A percentile compares a stretch with the other conserved stretches of the same genome.
phyloP scores from a whole-genome alignment of 345 rosid genomes.

The Noccaea bulbosa region DNA sequence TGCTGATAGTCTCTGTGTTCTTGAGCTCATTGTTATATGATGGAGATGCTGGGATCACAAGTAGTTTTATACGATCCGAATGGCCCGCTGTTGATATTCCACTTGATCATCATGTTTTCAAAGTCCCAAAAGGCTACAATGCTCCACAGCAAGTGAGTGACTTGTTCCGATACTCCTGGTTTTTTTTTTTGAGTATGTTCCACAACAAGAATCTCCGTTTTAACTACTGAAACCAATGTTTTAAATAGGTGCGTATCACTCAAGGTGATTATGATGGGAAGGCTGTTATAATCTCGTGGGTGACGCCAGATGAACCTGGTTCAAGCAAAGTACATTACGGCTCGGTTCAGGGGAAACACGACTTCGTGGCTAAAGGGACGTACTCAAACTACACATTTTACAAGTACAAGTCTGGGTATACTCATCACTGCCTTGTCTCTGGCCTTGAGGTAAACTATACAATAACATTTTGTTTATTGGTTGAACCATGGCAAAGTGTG shows the following conservation, averaged over 20 bases:
- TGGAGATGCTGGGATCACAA: constrained; percentile 68
- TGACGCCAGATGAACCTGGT: constrained; percentile 73
- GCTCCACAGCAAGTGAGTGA: constrained; percentile 78
- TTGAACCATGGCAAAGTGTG: background rate
- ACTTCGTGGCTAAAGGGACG: constrained; percentile 64
- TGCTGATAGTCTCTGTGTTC: constrained; percentile 43
- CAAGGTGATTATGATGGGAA: constrained; percentile 94
- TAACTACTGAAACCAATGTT: background rate
- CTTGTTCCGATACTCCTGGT: background rate
- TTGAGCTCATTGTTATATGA: constrained; percentile 46
- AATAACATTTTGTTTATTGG: background rate
- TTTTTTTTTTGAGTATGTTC: too few relatives aligned
- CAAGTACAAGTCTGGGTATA: constrained; percentile 80
- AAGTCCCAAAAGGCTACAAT: constrained; percentile 75
- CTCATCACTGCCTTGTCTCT: constrained; percentile 77
- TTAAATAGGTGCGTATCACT: constrained; percentile 60
- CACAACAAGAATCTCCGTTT: too few relatives aligned
- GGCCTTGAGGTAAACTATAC: constrained; percentile 79
- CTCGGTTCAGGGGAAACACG: constrained; percentile 49
- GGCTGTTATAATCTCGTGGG: constrained; percentile 91
- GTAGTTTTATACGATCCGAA: constrained; percentile 69
- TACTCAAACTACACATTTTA: constrained; percentile 71
- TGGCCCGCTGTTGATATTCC: constrained; percentile 92
- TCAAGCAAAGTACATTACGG: constrained; percentile 67
- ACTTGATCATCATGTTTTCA: constrained; percentile 68